These are phyloP conservation scores for Erigeron philadelphicus DNA, from an alignment of 140 eudicot genomes.

Conservation along the genomic window DNA sequence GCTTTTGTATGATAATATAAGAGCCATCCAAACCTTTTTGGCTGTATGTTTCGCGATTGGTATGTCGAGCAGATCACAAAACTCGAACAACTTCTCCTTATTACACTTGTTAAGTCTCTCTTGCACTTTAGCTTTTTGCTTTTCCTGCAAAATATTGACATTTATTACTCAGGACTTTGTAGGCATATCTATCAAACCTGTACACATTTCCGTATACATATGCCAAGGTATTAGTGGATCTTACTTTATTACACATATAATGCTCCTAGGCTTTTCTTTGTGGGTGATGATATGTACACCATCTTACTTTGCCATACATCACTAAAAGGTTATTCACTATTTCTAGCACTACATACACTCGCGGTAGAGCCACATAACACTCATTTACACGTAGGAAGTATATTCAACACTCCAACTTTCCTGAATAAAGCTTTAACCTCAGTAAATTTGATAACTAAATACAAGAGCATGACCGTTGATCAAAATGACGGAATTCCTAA, in stretches of 20 bases:
- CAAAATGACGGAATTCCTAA: too few species aligned
- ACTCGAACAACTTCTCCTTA: conserved; percentile 76
- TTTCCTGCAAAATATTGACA: conserved; percentile 50
- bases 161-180: neutral
- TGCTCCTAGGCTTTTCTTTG: conserved; percentile 12
- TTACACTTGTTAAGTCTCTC: conserved; percentile 76
- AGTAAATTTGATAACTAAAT: too few species aligned
- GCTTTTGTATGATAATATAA: neutral
- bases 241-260: neutral
- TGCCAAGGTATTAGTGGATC: neutral
- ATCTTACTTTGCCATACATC: neutral
- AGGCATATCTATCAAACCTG: neutral
- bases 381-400: too few species aligned
- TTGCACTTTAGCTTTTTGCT: conserved; percentile 62
- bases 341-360: too few species aligned
- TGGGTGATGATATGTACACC: neutral
- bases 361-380: too few species aligned
- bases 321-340: conserved; percentile 1
- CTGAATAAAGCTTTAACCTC: too few species aligned
- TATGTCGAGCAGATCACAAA: conserved; percentile 79
- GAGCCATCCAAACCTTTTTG: conserved; percentile 58
- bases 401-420: too few species aligned
- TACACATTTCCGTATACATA: neutral
- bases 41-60: conserved; percentile 50
- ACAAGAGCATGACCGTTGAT: too few species aligned